Percentiles rank a stretch among this genome's conserved stretches.
phyloP scores from a whole-genome alignment of 2,329 filamentous ascomycete species.

The Leptographium galeiforme region DNA sequence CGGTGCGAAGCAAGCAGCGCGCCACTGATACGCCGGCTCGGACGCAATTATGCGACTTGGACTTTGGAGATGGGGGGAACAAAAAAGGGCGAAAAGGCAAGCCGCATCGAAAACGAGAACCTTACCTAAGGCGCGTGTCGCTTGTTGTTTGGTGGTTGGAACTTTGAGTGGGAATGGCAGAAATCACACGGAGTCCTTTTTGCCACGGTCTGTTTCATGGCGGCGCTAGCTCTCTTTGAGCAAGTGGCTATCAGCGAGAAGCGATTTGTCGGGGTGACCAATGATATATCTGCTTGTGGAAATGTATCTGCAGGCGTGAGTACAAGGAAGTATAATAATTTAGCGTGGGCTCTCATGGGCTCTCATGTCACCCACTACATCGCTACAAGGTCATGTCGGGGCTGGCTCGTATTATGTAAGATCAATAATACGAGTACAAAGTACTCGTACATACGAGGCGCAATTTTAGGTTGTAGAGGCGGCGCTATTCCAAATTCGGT shows the following conservation, averaged over 20 bases:
- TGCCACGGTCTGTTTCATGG: constrained; percentile 5
- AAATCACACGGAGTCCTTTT: constrained; percentile 1
- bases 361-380: too few species aligned
- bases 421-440: too few species aligned
- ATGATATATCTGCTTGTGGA: background rate
- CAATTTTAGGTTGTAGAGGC: too few species aligned
- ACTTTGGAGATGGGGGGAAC: constrained; percentile 8
- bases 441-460: too few species aligned
- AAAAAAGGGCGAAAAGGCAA: background rate
- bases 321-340: too few species aligned
- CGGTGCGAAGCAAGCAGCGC: constrained; percentile 10
- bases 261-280: background rate
- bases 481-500: too few species aligned
- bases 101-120: constrained; percentile 15
- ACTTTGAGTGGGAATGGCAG: constrained; percentile 6
- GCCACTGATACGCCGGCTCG: constrained; percentile 12
- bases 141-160: constrained; percentile 9
- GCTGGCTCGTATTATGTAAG: too few species aligned
- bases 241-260: background rate
- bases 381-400: too few species aligned
- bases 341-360: too few species aligned
- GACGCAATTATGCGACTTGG: constrained; percentile 4
- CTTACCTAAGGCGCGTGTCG: constrained; percentile 20
- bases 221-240: constrained; percentile 4
- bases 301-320: background rate